phyloP scores from a whole-genome alignment of 164 flowering plant species.

The Chimonanthus praecox region DNA sequence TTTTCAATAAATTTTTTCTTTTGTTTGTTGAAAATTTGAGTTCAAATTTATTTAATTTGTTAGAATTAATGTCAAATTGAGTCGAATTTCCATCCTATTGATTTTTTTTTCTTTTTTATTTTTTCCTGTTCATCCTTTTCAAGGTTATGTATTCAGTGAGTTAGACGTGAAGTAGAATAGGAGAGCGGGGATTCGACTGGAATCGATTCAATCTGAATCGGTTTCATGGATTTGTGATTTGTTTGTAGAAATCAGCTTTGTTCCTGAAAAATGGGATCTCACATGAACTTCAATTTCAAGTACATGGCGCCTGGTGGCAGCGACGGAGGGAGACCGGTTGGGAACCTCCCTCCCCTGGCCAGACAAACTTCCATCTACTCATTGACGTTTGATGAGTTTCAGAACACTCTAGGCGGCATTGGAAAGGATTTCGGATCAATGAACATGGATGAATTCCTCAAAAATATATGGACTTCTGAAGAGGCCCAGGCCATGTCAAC shows the following conservation, averaged over 20 bases:
- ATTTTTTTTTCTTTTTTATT: not conserved
- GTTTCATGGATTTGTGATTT: not conserved
- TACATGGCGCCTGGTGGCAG: slow-evolving; percentile 29
- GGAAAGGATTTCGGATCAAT: slow-evolving; percentile 57
- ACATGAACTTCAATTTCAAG: slow-evolving; percentile 63
- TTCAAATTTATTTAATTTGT: not conserved
- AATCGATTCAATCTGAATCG: not conserved
- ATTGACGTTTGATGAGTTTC: slow-evolving; percentile 79
- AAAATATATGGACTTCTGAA: slow-evolving; percentile 47
- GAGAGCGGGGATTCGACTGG: not conserved
- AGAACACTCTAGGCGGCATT: slow-evolving; percentile 56
- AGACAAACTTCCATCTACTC: slow-evolving; percentile 69
- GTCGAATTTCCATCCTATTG: not conserved
- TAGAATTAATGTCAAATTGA: not conserved
- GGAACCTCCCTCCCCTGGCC: slow-evolving; percentile 32
- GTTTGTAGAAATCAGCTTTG: not conserved
- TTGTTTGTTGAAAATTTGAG: too few relatives aligned
- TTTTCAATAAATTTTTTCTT: too few relatives aligned
- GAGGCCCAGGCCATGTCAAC: slow-evolving; percentile 30
- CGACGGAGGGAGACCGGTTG: slow-evolving; percentile 18
- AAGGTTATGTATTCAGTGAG: not conserved
- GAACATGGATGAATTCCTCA: slow-evolving; percentile 70
- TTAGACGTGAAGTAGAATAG: not conserved
- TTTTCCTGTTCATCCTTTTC: not conserved
- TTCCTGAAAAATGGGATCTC: slow-evolving; percentile 42